Evolutionary conservation across 2,329 filamentous ascomycete genomes (phyloP), one percentile per base, ranked within the genome.

Genomic region (Phoma sp.): DNA sequence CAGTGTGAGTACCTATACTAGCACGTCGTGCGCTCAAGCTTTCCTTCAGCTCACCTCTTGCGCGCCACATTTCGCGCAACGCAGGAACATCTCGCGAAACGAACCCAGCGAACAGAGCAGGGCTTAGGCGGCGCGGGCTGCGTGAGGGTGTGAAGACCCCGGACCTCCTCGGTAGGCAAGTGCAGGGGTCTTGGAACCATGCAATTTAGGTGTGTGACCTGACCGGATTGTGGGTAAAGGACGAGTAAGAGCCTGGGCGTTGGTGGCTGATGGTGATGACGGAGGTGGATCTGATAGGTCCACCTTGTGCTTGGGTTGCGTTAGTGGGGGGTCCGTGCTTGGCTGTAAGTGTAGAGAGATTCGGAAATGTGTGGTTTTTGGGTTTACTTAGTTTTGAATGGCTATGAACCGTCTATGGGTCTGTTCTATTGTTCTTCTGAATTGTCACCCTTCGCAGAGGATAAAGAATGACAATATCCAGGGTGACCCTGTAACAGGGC

Each of bases 21-120:
- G 37, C 36, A 22, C 10, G 46, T 46, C 36, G 52, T 55, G 17
- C 8, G 40, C 39, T 38, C 43, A 55, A 51, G 52, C 52, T 55
- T 51, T 55, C 19, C 12, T 36, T 39, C 52, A 51, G 46, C 46
- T 55, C 19, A 10, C 19, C 12, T 25, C 32, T 25, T 10, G 24
- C 46, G 41, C 46, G 46, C 52, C 46, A 51, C 47, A 24, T 40
- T 10, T 37, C 32, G 46, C 37, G 37, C 52, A 31, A 55, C 52
- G 52, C 52, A 51, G 52, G 46, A 51, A 55, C 52, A 25, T 37
- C 35, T 31, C 24, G 32, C 50, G 27, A 39, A 36, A 27, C 36
- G 15, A 40, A 15, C 31, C 8, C 15, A 35, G 33, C 39, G 13
- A 43, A 33, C 40, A 27, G 36, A 36, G 22, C 29, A 31, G 29